These are phyloP conservation scores for Arachnopeziza araneosa DNA, from an alignment of 2,329 filamentous ascomycete species.

Conservation along the genomic window DNA sequence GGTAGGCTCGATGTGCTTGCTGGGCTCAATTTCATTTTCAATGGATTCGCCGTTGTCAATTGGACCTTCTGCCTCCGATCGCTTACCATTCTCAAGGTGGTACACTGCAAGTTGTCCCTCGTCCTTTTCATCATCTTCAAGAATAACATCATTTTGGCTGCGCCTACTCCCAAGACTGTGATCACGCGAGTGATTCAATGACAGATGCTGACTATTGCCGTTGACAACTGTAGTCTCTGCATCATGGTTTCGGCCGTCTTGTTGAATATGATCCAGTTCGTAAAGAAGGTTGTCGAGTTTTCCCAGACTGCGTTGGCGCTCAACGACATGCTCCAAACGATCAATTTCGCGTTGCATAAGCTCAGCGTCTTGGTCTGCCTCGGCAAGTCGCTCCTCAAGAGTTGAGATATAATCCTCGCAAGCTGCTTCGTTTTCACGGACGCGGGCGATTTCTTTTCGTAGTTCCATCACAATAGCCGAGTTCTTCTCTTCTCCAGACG, in stretches of 20 bases:
- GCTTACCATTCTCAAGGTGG: conserved; percentile 13
- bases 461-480: conserved; percentile 78
- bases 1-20: conserved; percentile 25
- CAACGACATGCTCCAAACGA: conserved; percentile 87
- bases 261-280: conserved; percentile 76
- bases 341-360: conserved; percentile 97
- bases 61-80: conserved; percentile 28
- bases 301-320: conserved; percentile 89
- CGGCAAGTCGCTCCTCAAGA: conserved; percentile 87
- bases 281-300: conserved; percentile 90
- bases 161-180: conserved; percentile 48
- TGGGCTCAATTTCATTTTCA: conserved; percentile 31
- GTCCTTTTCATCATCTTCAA: conserved; percentile 38
- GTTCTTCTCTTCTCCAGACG: conserved; percentile 89
- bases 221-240: conserved; percentile 35
- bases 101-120: conserved; percentile 13
- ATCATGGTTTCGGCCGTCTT: conserved; percentile 45
- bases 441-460: conserved; percentile 82
- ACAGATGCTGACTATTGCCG: conserved; percentile 39
- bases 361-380: conserved; percentile 92
- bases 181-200: conserved; percentile 47
- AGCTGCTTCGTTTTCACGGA: conserved; percentile 82
- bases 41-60: conserved; percentile 31
- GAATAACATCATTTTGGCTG: conserved; percentile 50
- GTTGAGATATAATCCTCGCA: conserved; percentile 98